These are phyloP conservation scores for Athelia sp. DNA, from an alignment of 1,284 basidiomycete species.

Conservation along the genomic window DNA sequence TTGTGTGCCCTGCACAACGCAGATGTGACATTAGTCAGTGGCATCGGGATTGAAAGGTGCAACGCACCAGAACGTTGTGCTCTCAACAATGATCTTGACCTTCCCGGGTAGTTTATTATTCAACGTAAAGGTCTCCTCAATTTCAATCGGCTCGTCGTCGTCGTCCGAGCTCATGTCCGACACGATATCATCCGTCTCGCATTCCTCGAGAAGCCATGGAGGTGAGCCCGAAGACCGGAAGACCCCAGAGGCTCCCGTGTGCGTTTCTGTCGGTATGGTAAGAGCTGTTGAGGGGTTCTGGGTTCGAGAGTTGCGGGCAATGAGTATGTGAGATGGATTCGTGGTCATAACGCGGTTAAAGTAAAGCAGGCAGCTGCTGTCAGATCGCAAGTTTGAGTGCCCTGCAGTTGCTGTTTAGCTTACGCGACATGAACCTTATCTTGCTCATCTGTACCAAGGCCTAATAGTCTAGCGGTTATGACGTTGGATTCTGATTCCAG, in stretches of 20 bases:
- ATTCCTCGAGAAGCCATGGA: slow-evolving; percentile 69
- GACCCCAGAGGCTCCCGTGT: slow-evolving; percentile 77
- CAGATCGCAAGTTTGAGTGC: no score
- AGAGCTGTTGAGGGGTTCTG: slow-evolving; percentile 72
- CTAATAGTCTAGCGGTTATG: slow-evolving; percentile 27
- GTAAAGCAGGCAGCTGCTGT: not conserved
- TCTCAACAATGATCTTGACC: slow-evolving; percentile 81
- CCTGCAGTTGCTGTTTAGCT: no score
- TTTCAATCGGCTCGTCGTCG: slow-evolving; percentile 65
- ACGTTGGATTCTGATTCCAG: slow-evolving; percentile 24
- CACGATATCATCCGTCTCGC: slow-evolving; percentile 61
- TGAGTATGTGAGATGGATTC: slow-evolving; percentile 80
- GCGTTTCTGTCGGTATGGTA: slow-evolving; percentile 78
- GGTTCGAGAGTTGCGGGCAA: slow-evolving; percentile 75
- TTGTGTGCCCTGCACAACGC: slow-evolving; percentile 64
- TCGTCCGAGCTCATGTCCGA: slow-evolving; percentile 63
- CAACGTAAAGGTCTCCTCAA: slow-evolving; percentile 69
- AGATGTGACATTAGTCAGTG: no score
- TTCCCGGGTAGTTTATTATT: slow-evolving; percentile 65
- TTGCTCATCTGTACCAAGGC: no score
- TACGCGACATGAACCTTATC: no score
- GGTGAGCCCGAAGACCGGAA: slow-evolving; percentile 74
- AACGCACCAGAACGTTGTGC: slow-evolving; percentile 76
- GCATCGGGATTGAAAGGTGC: no score
- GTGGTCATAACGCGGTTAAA: slow-evolving; percentile 42